Evolutionary conservation across 1,139 yeast species (phyloP).

Genomic region (Ashbya aceris): DNA sequence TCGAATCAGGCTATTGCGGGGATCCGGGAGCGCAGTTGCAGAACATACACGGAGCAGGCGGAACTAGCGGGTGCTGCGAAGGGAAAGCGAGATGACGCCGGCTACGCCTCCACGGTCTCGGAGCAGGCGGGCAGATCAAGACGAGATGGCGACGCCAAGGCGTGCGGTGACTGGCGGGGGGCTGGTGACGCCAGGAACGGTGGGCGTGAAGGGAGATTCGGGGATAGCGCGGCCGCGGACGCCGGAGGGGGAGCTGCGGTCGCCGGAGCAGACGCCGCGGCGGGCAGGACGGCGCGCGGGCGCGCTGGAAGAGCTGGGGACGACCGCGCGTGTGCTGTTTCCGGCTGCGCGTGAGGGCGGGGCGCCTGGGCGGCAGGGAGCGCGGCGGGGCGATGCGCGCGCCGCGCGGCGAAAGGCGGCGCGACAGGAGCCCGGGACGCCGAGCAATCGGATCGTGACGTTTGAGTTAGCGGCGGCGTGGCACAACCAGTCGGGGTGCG

Average conservation of each 20-base stretch:
- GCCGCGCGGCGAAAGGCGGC: slow-evolving; percentile 4
- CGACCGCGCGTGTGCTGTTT: slow-evolving; percentile 16
- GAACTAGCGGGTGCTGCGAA: too few species aligned
- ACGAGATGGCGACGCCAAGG: slow-evolving; percentile 14
- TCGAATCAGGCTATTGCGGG: too few species aligned
- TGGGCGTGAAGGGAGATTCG: slow-evolving; percentile 5
- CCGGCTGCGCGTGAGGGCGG: slow-evolving; percentile 7
- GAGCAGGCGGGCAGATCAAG: slow-evolving; percentile 7
- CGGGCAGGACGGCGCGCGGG: slow-evolving; percentile 6
- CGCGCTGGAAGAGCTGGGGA: slow-evolving; percentile 8
- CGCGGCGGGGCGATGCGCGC: neutral
- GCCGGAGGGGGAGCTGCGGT: slow-evolving; percentile 3
- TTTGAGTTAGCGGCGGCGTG: slow-evolving; percentile 17
- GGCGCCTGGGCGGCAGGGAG: neutral
- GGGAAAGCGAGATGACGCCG: slow-evolving; percentile 16
- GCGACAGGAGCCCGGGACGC: slow-evolving; percentile 20
- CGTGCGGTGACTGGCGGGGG: slow-evolving; percentile 7
- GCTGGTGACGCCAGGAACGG: slow-evolving; percentile 27
- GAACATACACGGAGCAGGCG: too few species aligned
- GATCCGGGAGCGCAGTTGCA: too few species aligned
- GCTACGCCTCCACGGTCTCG: slow-evolving; percentile 29
- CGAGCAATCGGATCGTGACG: slow-evolving; percentile 22
- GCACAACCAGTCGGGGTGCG: slow-evolving; percentile 14
- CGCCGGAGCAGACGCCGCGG: slow-evolving; percentile 25
- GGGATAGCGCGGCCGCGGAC: neutral